phyloP scores from a whole-genome alignment of 2,329 filamentous ascomycete genomes.

The Sclerotinia nivalis region DNA sequence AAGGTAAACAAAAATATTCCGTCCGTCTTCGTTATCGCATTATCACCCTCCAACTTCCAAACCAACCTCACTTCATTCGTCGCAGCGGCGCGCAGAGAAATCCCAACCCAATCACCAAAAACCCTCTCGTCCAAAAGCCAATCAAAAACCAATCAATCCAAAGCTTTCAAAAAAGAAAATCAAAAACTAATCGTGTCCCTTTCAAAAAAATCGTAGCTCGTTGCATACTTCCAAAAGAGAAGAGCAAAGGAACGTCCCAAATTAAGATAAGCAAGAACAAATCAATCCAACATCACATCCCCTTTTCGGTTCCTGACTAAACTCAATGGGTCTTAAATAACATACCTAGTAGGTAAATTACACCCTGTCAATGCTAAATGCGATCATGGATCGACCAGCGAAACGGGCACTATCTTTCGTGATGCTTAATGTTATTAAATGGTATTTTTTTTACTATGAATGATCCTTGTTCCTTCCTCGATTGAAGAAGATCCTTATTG shows the following conservation, averaged over 20 bases:
- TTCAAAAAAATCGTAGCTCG: conserved; percentile 2
- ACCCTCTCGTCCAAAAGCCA: not conserved
- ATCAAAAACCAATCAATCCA: not conserved
- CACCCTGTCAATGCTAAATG: not conserved
- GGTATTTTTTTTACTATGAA: not conserved
- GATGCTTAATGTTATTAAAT: not conserved
- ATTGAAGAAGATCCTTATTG: not conserved
- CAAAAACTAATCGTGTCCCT: not conserved
- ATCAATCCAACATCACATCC: conserved; percentile 3
- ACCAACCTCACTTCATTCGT: not conserved
- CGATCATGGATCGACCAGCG: not conserved
- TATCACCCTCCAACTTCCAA: not conserved
- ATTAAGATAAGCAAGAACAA: not conserved
- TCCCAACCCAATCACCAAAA: not conserved
- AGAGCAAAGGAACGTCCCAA: not conserved
- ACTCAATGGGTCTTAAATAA: not conserved
- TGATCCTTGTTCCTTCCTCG: not conserved
- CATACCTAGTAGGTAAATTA: not conserved
- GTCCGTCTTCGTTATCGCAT: conserved; percentile 21
- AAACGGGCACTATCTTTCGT: not conserved
- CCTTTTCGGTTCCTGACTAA: conserved; percentile 15
- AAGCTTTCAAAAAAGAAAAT: not conserved
- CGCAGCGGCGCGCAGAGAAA: not conserved
- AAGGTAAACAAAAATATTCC: not conserved
- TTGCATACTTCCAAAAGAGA: not conserved